Percentiles rank a stretch among this genome's conserved stretches.
These are phyloP conservation scores for Paecilomyces fulvus DNA, from an alignment of 2,329 filamentous ascomycete species.

Conservation along the genomic window DNA sequence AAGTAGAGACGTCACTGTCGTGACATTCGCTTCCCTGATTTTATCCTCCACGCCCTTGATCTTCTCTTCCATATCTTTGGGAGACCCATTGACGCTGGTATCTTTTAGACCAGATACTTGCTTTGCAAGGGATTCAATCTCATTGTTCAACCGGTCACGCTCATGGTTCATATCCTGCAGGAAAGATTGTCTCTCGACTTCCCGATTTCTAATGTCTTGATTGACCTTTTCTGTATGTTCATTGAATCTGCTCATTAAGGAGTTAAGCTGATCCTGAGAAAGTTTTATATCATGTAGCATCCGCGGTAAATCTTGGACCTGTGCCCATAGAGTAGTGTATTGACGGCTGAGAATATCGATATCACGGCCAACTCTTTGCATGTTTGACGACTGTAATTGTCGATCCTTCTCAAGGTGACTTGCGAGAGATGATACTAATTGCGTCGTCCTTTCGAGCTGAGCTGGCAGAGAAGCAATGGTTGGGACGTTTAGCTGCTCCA, in stretches of 20 bases:
- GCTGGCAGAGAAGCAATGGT: conserved; percentile 1
- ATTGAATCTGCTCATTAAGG: conserved; percentile 3
- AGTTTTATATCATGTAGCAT: conserved; percentile 3
- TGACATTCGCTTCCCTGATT: background rate
- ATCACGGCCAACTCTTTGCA: background rate
- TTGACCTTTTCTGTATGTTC: conserved; percentile 1
- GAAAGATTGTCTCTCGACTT: conserved; percentile 1
- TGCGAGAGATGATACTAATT: background rate
- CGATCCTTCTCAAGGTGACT: background rate
- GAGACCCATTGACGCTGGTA: background rate
- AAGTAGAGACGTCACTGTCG: conserved; percentile 1
- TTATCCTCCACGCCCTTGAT: background rate
- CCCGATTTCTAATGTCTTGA: background rate
- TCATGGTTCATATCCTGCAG: conserved; percentile 8
- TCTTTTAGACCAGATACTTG: conserved; percentile 4
- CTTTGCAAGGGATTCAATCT: conserved; percentile 6
- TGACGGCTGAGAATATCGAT: background rate
- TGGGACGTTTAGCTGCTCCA: conserved; percentile 4
- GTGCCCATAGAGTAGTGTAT: background rate
- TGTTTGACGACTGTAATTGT: background rate
- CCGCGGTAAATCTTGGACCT: background rate
- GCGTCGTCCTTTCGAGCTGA: conserved; percentile 1
- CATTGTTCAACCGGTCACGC: conserved; percentile 6
- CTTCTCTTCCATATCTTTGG: background rate
- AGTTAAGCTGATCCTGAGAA: background rate